Evolutionary conservation across 345 rosid species (phyloP), one percentile per base, ranked within the genome.

Genomic region (Acer campestre): DNA sequence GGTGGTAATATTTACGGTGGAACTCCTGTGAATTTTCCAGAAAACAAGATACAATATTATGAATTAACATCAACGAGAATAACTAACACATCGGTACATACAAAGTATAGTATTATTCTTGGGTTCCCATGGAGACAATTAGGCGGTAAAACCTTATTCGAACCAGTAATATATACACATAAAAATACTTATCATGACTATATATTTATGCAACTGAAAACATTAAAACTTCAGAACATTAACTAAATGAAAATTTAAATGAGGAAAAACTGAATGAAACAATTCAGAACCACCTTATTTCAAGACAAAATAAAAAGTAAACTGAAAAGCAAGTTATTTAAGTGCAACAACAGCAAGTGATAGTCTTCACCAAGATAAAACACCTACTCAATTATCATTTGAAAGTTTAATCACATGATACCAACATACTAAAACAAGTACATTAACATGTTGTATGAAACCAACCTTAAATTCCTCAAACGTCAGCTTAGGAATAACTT

Each of bases 381-480:
- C 40, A 61, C 58, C 68, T 27, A 40, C 6, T 31, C 51, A 38
- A 42, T 40, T 25, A 27, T 58, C 69, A 23, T n/a, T 46, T 68
- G 23, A 65, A 69, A 13, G 2, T 29, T 40, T 27, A 44, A 70
- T 61, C 10, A n/a, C 27, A 56, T 22, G 9, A 75, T 29, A 31
- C 44, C 17, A 35, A 58, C 62, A 56, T 5, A 16, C n/a, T 40
- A 56, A 12, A 46, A 55, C 16, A 40, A 27, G 18, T 4, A 75
- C 13, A 11, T 68, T 25, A 81, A 58, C 67, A 74, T 9, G 55
- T n/a, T 9, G 12, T 7, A 35, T 12, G 59, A 74, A 68, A 56
- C 76, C 65, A 35, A 92, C 98, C 98, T 92, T 84, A 81, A 95
- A 95, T 82, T 95, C 92, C 85, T 90, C 96, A 79, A 90, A 93